phyloP scores from a whole-genome alignment of 225 moss, liverwort and hornwort genomes.

The Physcomitrium patens region DNA sequence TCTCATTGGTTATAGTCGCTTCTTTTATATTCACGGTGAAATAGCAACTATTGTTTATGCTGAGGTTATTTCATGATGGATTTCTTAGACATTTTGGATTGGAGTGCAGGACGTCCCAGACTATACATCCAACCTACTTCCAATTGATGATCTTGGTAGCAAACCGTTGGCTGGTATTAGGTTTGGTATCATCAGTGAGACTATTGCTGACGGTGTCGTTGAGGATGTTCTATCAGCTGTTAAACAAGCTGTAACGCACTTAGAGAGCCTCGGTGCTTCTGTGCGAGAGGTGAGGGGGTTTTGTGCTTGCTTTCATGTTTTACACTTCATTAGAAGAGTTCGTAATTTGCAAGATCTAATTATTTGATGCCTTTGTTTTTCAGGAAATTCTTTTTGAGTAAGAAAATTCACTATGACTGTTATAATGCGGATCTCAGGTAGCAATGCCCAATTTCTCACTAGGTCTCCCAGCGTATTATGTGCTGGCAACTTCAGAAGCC shows the following conservation, averaged over 20 bases:
- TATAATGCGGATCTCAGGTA: conserved; percentile 41
- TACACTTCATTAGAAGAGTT: background rate
- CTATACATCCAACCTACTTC: conserved; percentile 56
- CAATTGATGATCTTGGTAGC: conserved; percentile 57
- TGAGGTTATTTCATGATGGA: conserved; percentile 15
- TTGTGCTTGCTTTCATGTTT: background rate
- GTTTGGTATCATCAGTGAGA: conserved; percentile 80
- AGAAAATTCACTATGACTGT: conserved; percentile 3
- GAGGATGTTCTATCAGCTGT: conserved; percentile 62
- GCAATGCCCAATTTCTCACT: conserved; percentile 70
- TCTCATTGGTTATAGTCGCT: background rate
- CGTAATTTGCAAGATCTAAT: background rate
- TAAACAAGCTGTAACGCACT: conserved; percentile 71
- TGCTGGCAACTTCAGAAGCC: conserved; percentile 86
- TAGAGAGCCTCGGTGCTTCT: conserved; percentile 83
- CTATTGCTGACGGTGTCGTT: conserved; percentile 82
- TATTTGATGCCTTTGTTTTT: background rate
- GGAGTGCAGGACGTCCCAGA: conserved; percentile 67
- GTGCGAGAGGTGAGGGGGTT: conserved; percentile 55
- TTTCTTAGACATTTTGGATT: background rate
- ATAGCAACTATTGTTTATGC: background rate
- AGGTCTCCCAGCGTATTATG: conserved; percentile 91
- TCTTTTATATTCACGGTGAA: background rate
- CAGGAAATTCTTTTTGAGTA: background rate
- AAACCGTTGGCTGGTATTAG: conserved; percentile 80